Percentiles rank a stretch among this genome's conserved stretches.
phyloP scores from a whole-genome alignment of 2,329 filamentous ascomycete species.

The Xylogone sp. region DNA sequence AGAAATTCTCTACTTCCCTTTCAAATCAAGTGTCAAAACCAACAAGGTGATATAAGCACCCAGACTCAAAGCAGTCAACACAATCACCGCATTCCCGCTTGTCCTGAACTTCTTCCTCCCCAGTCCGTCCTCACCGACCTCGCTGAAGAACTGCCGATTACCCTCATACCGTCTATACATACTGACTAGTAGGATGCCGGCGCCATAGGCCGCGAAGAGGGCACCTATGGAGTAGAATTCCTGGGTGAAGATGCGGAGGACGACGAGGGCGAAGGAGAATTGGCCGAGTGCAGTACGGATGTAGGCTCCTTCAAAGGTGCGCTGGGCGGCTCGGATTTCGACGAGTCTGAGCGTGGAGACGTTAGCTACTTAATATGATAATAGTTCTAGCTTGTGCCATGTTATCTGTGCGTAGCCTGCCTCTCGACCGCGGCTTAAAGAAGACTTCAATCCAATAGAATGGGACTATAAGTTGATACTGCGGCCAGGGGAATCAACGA shows the following conservation, averaged over 20 bases:
- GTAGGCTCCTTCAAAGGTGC: slow-evolving; percentile 96
- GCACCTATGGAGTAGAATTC: slow-evolving; percentile 98
- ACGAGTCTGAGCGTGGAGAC: slow-evolving; percentile 63
- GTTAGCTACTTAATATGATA: too few relatives aligned
- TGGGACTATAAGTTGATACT: too few relatives aligned
- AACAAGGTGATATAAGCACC: slow-evolving; percentile 54
- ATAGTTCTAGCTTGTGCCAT: too few relatives aligned
- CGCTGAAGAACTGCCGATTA: slow-evolving; percentile 86
- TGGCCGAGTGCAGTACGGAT: slow-evolving; percentile 91
- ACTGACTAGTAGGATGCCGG: slow-evolving; percentile 77
- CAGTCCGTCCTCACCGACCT: slow-evolving; percentile 33
- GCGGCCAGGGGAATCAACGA: slow-evolving; percentile 2
- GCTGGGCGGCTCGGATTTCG: slow-evolving; percentile 89
- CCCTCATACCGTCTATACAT: slow-evolving; percentile 86
- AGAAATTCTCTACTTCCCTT: neutral
- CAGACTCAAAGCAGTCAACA: slow-evolving; percentile 54
- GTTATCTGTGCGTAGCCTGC: too few relatives aligned
- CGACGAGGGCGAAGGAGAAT: slow-evolving; percentile 91
- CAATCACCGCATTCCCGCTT: slow-evolving; percentile 57
- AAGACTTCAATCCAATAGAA: neutral
- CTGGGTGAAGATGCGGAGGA: slow-evolving; percentile 92
- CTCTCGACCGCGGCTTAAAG: too few relatives aligned
- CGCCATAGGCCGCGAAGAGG: slow-evolving; percentile 87
- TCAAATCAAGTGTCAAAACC: slow-evolving; percentile 43
- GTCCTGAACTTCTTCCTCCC: slow-evolving; percentile 57